Evolutionary conservation across 108 stramenopile genomes (phyloP), one percentile per base, ranked within the genome.

Genomic region (Cylindrotheca fusiformis): DNA sequence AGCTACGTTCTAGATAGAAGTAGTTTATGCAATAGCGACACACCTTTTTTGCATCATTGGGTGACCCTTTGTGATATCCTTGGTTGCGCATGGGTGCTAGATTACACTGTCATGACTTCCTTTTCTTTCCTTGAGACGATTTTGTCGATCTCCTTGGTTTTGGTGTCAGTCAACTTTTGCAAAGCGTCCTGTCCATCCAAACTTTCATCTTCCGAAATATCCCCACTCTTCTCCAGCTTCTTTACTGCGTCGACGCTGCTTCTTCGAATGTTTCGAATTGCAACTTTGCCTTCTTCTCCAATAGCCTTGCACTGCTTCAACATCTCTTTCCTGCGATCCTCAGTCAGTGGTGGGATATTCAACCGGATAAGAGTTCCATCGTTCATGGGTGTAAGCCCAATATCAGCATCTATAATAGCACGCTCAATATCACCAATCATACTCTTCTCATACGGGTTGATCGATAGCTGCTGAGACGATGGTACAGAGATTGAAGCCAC

Each of bases 321-420:
- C 70, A 97, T 72, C 23, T 96, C 97, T 84, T 97, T 97, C 32
- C 97, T 79, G 20, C 97, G 82, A 30, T 97, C 95, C 77, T 97
- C 97, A 6, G 95, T 96, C 44, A 97, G 73, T 17, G 79, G 48
- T 14, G 97, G 97, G 51, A 97, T 94, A 65, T 96, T 96, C 63
- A 97, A 75, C 47, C 95, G 86, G 57, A 97, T 94, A 8, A 97
- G 68, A 30, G 32, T 67, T 1, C 96, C 97, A 75, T 96, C 94
- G 63, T 94, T 96, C 63, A 74, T 82, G 2, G 97, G 96, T 0
- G 90, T 93, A 25, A 97, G 69, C 3, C 97, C 97, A 3, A 98
- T 32, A 24, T 84, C 91, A 0, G 90, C 56, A 52, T 98, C 95
- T 17, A 91, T 77, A 53, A 98, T 95, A 14, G 95, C 95, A 61